phyloP scores from a whole-genome alignment of 306 rosid species.

The Lathyrus sativus region DNA sequence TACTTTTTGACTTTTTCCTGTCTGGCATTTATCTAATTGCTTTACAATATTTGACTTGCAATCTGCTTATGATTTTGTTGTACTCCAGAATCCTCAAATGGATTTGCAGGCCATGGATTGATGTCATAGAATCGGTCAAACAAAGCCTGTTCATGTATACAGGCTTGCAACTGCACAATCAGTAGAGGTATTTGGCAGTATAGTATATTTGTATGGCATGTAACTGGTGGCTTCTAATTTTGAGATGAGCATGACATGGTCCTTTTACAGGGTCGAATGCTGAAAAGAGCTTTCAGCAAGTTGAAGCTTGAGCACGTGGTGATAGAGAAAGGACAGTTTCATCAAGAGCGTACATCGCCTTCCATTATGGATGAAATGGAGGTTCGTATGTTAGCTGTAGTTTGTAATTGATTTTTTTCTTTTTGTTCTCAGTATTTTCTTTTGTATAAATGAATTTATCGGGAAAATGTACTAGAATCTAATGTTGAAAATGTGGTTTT shows the following conservation, averaged over 20 bases:
- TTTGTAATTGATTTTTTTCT: constrained; percentile 17
- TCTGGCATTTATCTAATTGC: constrained; percentile 3
- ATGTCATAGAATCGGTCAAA: constrained; percentile 95
- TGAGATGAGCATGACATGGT: constrained; percentile 26
- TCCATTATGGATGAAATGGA: constrained; percentile 36
- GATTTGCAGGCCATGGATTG: constrained; percentile 99
- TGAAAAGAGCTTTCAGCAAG: constrained; percentile 95
- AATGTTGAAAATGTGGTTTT: constrained; percentile 3
- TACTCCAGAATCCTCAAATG: constrained; percentile 87
- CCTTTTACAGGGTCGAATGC: constrained; percentile 78
- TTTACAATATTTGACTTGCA: constrained; percentile 11
- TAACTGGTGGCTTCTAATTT: constrained; percentile 2
- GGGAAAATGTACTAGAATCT: background rate
- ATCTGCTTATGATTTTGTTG: constrained; percentile 33
- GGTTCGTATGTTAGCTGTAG: constrained; percentile 51
- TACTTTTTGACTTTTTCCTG: constrained; percentile 39
- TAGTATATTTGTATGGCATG: background rate
- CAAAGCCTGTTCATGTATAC: constrained; percentile 97
- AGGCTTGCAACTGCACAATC: constrained; percentile 97
- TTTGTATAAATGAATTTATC: background rate
- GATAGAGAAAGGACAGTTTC: constrained; percentile 90
- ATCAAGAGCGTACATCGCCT: constrained; percentile 65
- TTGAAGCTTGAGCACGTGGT: constrained; percentile 96
- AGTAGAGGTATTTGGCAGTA: constrained; percentile 59
- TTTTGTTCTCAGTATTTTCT: background rate